Conservation (phyloP, 176 grass and related monocot genomes). For the Aegilops longissima region DNA sequence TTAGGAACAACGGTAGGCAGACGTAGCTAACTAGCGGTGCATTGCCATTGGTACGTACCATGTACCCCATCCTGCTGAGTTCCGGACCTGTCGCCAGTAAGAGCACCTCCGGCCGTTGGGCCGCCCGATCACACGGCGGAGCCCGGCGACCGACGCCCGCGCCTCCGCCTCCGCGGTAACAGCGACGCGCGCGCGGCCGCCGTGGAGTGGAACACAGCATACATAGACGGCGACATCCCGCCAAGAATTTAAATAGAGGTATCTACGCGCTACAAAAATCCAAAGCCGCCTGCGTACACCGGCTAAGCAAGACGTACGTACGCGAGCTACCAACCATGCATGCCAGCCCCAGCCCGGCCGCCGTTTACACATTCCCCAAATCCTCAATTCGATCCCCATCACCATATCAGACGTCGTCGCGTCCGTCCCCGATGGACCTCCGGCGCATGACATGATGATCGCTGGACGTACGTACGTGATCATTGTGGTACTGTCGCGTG, state of each 20-base stretch:
- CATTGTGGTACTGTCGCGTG: neutral
- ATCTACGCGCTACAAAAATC: constrained; percentile 53
- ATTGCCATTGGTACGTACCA: neutral
- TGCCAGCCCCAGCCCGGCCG: neutral
- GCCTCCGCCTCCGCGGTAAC: neutral
- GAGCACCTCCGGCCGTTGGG: neutral
- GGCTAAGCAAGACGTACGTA: neutral
- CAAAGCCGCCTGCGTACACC: constrained; percentile 27
- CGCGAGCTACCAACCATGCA: neutral
- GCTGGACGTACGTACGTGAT: neutral
- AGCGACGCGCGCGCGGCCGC: neutral
- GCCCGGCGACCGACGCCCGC: neutral
- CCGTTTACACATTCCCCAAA: constrained; percentile 9
- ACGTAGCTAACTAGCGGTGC: neutral
- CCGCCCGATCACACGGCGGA: neutral
- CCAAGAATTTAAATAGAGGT: constrained; percentile 30
- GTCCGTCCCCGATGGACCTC: neutral
- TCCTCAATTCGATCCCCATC: neutral
- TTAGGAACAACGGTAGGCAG: neutral
- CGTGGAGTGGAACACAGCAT: neutral
- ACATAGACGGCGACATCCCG: constrained; percentile 20
- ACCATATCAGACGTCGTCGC: neutral
- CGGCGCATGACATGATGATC: neutral
- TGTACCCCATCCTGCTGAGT: neutral
- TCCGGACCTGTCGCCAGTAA: neutral